These are phyloP conservation scores for Chrysosporium queenslandicum DNA, from an alignment of 2,329 filamentous ascomycete genomes.

Conservation along the genomic window DNA sequence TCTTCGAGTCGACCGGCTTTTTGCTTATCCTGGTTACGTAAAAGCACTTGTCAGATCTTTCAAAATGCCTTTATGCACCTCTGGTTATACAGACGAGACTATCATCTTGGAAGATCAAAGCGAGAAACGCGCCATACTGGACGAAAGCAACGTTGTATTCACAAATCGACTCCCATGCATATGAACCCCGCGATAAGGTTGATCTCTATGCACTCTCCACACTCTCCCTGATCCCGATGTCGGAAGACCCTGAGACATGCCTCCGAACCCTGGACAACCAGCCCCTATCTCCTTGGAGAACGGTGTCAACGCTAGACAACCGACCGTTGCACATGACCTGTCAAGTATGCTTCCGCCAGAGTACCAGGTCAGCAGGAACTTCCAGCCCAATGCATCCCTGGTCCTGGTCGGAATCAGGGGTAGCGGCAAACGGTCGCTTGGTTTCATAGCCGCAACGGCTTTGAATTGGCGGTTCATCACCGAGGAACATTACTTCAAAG, in stretches of 20 bases:
- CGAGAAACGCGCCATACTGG: not conserved
- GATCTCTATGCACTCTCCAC: not conserved
- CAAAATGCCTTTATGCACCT: not conserved
- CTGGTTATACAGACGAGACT: not conserved
- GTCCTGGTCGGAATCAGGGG: conserved; percentile 64
- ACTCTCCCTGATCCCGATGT: not conserved
- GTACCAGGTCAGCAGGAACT: conserved; percentile 24
- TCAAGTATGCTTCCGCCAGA: not conserved
- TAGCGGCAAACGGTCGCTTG: conserved; percentile 65
- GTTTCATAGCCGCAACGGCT: conserved; percentile 62
- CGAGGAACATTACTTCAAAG: conserved; percentile 57
- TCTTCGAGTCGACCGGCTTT: not conserved
- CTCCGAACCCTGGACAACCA: not conserved
- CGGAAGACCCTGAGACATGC: not conserved
- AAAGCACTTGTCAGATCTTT: not conserved
- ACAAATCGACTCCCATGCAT: not conserved
- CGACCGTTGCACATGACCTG: not conserved
- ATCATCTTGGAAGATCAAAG: not conserved
- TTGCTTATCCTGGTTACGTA: not conserved
- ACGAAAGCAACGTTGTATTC: not conserved
- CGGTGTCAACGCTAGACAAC: not conserved
- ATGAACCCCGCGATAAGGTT: not conserved
- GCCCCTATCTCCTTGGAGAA: not conserved
- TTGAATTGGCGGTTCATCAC: conserved; percentile 60
- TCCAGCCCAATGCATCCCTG: conserved; percentile 56